A percentile compares a stretch with the other conserved stretches of the same genome.
Evolutionary conservation across 345 rosid genomes (phyloP).

Genomic region (Microthlaspi erraticum): DNA sequence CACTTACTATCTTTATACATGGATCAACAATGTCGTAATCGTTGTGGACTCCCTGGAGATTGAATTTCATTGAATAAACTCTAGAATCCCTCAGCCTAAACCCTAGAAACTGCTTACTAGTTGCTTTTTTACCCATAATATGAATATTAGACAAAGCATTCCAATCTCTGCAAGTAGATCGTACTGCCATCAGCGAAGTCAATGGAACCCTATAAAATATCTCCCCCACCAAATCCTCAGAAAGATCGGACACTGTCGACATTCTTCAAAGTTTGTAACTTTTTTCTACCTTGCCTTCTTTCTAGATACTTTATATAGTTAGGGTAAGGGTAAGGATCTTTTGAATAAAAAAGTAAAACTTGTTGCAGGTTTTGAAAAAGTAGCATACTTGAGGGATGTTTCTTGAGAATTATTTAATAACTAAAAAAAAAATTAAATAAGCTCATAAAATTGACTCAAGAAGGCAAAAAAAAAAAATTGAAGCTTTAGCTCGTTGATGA

Average conservation of each 20-base stretch:
- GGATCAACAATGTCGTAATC: not conserved
- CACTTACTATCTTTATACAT: not conserved
- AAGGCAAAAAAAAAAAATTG: not conserved
- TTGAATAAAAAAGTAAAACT: too few species aligned
- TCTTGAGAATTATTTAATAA: not conserved
- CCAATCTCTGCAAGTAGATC: not conserved
- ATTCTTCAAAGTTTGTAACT: too few species aligned
- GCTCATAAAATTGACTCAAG: not conserved
- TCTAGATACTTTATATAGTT: too few species aligned
- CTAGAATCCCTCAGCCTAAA: not conserved
- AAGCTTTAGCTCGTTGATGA: constrained; percentile 19
- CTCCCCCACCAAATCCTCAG: not conserved
- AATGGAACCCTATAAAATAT: not conserved
- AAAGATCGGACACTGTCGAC: not conserved
- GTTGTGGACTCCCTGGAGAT: not conserved
- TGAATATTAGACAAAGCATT: not conserved
- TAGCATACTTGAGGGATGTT: too few species aligned
- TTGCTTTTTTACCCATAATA: not conserved
- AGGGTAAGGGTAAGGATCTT: too few species aligned
- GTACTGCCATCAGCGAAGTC: not conserved
- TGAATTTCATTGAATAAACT: not conserved
- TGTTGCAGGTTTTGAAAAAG: too few species aligned
- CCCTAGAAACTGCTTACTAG: not conserved
- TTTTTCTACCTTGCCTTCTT: too few species aligned
- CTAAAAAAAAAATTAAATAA: not conserved